Conservation (phyloP, 2,329 filamentous ascomycete species). For the Colletotrichum phormii region DNA sequence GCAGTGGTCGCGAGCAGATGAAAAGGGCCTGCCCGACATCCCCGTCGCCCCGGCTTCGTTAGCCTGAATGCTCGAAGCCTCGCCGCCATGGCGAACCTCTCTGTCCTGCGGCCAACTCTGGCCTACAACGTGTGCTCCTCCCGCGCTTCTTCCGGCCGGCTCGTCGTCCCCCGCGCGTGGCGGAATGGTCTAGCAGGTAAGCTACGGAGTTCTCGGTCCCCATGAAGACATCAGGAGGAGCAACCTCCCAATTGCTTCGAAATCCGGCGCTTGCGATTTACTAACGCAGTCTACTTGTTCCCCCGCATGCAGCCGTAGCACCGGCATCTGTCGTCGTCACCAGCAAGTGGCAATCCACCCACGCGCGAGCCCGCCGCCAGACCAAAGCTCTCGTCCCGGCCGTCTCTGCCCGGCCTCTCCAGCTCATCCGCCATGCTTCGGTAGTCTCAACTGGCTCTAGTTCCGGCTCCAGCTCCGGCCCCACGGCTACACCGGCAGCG, state of each 20-base stretch:
- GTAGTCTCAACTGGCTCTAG: conserved; percentile 43
- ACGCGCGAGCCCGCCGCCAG: conserved; percentile 44
- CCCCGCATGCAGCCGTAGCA: conserved; percentile 12
- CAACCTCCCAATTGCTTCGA: conserved; percentile 1
- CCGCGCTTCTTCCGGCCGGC: conserved; percentile 18
- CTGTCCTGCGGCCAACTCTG: conserved; percentile 32
- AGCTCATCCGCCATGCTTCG: conserved; percentile 51
- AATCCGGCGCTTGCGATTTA: not conserved
- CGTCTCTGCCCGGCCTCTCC: conserved; percentile 45
- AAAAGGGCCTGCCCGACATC: conserved; percentile 11
- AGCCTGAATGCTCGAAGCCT: conserved; percentile 30
- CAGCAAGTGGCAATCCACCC: conserved; percentile 53
- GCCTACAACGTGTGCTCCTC: conserved; percentile 26
- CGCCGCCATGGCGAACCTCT: conserved; percentile 31
- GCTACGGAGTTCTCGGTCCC: not conserved
- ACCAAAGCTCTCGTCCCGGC: conserved; percentile 44
- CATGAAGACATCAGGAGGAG: not conserved
- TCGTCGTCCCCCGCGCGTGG: conserved; percentile 29
- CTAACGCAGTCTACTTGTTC: conserved; percentile 1
- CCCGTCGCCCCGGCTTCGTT: conserved; percentile 25
- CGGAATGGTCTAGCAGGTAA: conserved; percentile 16
- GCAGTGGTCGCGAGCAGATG: conserved; percentile 29
- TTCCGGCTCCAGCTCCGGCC: conserved; percentile 42
- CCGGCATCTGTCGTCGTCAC: conserved; percentile 1
- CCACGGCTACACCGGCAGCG: conserved; percentile 32